phyloP scores from a whole-genome alignment of 2,329 filamentous ascomycete genomes.

The Pseudonectria buxi region DNA sequence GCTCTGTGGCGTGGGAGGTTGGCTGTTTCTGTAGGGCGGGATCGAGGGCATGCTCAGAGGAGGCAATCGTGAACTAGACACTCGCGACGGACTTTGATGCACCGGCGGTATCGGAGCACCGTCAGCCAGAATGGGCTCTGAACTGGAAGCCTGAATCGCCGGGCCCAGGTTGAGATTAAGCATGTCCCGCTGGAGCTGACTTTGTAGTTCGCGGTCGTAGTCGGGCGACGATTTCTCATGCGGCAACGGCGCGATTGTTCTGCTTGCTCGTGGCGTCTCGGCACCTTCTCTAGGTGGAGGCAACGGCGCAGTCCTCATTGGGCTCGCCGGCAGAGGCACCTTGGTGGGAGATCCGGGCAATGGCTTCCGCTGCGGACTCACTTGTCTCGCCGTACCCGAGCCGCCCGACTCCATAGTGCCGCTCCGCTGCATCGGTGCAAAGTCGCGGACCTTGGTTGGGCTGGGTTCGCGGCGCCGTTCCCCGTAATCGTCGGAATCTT shows the following conservation, averaged over 20 bases:
- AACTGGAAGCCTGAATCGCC: too few relatives aligned
- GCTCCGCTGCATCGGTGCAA: conserved; percentile 32
- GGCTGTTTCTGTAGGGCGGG: conserved; percentile 43
- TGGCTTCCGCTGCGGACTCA: conserved; percentile 54
- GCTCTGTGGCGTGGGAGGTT: conserved; percentile 24
- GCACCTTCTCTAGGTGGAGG: conserved; percentile 24
- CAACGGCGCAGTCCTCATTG: too few relatives aligned
- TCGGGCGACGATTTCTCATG: conserved; percentile 48
- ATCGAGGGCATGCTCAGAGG: conserved; percentile 47
- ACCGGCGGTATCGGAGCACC: conserved; percentile 29
- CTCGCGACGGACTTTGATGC: conserved; percentile 28
- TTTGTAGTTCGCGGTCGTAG: conserved; percentile 54
- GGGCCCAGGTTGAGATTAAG: conserved; percentile 44
- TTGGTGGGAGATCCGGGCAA: conserved; percentile 51
- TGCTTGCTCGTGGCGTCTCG: conserved; percentile 42
- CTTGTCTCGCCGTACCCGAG: conserved; percentile 45
- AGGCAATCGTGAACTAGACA: conserved; percentile 32
- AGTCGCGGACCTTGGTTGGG: conserved; percentile 46
- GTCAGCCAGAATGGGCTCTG: too few relatives aligned
- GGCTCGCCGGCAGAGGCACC: conserved; percentile 48
- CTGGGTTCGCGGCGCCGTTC: conserved; percentile 45
- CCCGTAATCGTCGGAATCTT: conserved; percentile 43
- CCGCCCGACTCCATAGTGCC: conserved; percentile 51
- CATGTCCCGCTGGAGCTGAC: conserved; percentile 59
- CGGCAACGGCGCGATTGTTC: conserved; percentile 41